Evolutionary conservation across 805 yeast species (phyloP).

Genomic region (Ascoidea rubescens): DNA sequence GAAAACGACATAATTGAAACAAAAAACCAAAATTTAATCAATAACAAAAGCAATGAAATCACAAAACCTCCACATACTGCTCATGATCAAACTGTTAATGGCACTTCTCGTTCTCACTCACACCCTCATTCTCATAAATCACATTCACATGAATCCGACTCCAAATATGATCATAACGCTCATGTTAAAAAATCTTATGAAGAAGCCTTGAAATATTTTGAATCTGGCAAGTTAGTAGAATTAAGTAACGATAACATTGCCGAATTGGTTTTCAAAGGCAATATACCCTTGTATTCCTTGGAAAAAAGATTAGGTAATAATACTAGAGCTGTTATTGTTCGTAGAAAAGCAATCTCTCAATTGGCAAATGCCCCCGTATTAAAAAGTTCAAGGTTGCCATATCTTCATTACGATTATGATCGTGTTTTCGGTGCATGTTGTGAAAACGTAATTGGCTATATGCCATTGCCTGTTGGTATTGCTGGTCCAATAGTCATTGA

Average conservation of each 20-base stretch:
- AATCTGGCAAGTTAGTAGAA: constrained; percentile 56
- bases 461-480: constrained; percentile 95
- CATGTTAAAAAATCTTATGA: constrained; percentile 36
- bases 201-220: constrained; percentile 45
- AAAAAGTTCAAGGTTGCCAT: constrained; percentile 63
- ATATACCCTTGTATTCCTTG: constrained; percentile 82
- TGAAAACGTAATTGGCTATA: constrained; percentile 92
- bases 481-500: constrained; percentile 95
- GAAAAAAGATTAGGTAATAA: constrained; percentile 86
- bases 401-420: constrained; percentile 74
- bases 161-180: constrained; percentile 21
- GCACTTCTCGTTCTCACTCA: constrained; percentile 9
- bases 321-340: constrained; percentile 83
- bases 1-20: neutral
- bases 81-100: constrained; percentile 14
- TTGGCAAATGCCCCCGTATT: constrained; percentile 73
- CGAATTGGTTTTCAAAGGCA: constrained; percentile 55
- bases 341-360: constrained; percentile 84
- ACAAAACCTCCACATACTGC: constrained; percentile 16
- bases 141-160: constrained; percentile 19
- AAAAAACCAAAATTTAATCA: no score
- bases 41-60: neutral
- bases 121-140: constrained; percentile 4
- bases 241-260: constrained; percentile 65
- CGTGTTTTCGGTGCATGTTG: constrained; percentile 98